Percentiles rank a stretch among this genome's conserved stretches.
phyloP scores from a whole-genome alignment of 306 rosid species.

The Cucurbita moschata region DNA sequence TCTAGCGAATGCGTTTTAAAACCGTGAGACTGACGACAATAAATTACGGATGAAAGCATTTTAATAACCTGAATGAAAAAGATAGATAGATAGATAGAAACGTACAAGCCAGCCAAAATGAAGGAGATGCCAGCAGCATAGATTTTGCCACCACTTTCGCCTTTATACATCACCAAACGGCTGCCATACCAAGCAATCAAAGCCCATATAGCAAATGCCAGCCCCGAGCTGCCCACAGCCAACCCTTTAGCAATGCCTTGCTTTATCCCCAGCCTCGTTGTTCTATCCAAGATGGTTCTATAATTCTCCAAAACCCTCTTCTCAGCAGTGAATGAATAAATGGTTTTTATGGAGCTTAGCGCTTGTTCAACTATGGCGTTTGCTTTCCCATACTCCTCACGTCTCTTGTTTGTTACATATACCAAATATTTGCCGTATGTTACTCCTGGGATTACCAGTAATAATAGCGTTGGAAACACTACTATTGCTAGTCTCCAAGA shows the following conservation, averaged over 20 bases:
- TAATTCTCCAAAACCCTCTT: constrained; percentile 44
- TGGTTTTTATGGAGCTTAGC: constrained; percentile 58
- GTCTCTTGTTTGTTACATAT: constrained; percentile 36
- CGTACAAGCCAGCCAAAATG: constrained; percentile 84
- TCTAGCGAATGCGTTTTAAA: too few species aligned
- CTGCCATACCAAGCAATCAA: constrained; percentile 98
- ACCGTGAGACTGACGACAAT: too few species aligned
- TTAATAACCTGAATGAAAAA: too few species aligned
- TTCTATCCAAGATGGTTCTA: constrained; percentile 41
- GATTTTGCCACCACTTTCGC: constrained; percentile 80
- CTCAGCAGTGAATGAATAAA: constrained; percentile 85
- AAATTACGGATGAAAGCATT: too few species aligned
- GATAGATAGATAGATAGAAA: neutral
- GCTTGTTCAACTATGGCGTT: constrained; percentile 67
- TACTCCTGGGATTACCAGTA: constrained; percentile 79
- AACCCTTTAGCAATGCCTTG: constrained; percentile 89
- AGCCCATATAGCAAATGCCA: constrained; percentile 79
- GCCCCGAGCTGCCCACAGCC: constrained; percentile 77
- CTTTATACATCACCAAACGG: constrained; percentile 74
- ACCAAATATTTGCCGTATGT: constrained; percentile 68
- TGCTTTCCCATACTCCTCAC: constrained; percentile 52
- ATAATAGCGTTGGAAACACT: constrained; percentile 66
- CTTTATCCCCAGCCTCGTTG: constrained; percentile 60
- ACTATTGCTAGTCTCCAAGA: constrained; percentile 72
- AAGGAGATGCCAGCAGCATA: constrained; percentile 81